Conservation (phyloP, 2,329 filamentous ascomycete genomes). For the Fusarium liriodendri region DNA sequence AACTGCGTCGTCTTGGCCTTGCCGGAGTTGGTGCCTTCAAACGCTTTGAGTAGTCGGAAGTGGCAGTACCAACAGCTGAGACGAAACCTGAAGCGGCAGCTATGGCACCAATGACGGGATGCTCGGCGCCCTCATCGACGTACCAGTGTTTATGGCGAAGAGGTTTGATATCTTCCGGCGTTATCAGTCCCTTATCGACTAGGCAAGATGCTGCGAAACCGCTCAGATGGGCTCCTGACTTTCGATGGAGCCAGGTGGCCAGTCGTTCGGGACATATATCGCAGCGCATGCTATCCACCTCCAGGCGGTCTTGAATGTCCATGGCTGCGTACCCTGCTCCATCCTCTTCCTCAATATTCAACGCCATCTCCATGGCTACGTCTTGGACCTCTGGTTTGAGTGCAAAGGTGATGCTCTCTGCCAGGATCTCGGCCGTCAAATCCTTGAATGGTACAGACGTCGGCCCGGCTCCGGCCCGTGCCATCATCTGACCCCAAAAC, state of each 20-base stretch:
- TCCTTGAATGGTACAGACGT: conserved; percentile 67
- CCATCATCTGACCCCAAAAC: conserved; percentile 74
- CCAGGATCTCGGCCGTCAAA: conserved; percentile 67
- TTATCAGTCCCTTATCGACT: conserved; percentile 63
- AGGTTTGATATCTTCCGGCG: conserved; percentile 69
- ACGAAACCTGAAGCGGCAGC: conserved; percentile 73
- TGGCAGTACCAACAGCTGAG: conserved; percentile 61
- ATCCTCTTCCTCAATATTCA: conserved; percentile 64
- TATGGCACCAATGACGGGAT: conserved; percentile 73
- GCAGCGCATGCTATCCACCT: conserved; percentile 67
- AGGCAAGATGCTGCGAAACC: conserved; percentile 70
- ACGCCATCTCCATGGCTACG: conserved; percentile 56
- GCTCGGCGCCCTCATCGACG: conserved; percentile 72
- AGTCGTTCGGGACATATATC: conserved; percentile 65
- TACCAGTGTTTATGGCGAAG: conserved; percentile 64
- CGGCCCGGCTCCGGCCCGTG: conserved; percentile 70
- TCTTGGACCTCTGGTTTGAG: conserved; percentile 60
- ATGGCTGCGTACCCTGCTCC: conserved; percentile 63
- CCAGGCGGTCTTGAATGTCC: conserved; percentile 66
- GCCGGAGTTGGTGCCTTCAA: conserved; percentile 16
- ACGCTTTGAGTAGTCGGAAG: conserved; percentile 29
- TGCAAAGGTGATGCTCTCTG: conserved; percentile 63
- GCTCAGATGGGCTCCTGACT: conserved; percentile 66
- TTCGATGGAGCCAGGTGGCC: conserved; percentile 72
- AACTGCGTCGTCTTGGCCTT: not conserved